Conservation (phyloP, 2,329 filamentous ascomycete species). For the Colletotrichum sp. region DNA sequence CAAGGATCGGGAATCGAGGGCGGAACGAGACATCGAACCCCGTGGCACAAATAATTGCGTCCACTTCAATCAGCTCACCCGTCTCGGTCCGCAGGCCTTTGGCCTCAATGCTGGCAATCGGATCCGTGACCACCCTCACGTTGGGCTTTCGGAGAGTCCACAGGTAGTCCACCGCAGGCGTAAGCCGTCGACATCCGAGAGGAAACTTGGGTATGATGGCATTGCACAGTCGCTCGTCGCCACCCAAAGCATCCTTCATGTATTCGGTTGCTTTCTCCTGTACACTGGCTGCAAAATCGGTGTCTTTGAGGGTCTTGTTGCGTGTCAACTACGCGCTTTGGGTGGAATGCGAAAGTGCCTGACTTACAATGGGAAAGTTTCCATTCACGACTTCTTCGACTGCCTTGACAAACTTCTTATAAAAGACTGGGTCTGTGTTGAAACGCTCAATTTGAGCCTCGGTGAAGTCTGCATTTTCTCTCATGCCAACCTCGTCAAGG, state of each 20-base stretch:
- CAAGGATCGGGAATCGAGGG: slow-evolving; percentile 29
- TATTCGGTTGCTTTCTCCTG: slow-evolving; percentile 3
- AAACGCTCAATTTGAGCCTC: slow-evolving; percentile 50
- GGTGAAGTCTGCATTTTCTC: slow-evolving; percentile 23
- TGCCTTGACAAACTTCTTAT: slow-evolving; percentile 49
- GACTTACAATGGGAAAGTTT: slow-evolving; percentile 45
- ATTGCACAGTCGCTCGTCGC: slow-evolving; percentile 18
- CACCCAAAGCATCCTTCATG: slow-evolving; percentile 28
- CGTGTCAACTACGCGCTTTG: slow-evolving; percentile 31
- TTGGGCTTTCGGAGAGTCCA: slow-evolving; percentile 24
- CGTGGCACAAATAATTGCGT: slow-evolving; percentile 21
- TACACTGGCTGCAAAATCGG: not conserved
- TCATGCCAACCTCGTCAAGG: slow-evolving; percentile 23
- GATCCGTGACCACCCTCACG: slow-evolving; percentile 28
- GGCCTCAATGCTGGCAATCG: slow-evolving; percentile 13
- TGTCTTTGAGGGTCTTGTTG: not conserved
- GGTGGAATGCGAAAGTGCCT: slow-evolving; percentile 39
- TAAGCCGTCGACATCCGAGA: slow-evolving; percentile 24
- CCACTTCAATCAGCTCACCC: slow-evolving; percentile 12
- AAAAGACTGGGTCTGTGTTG: slow-evolving; percentile 48
- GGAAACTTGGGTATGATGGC: slow-evolving; percentile 25
- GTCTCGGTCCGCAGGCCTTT: slow-evolving; percentile 11
- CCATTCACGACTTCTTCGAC: slow-evolving; percentile 51
- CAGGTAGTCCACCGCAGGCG: slow-evolving; percentile 23
- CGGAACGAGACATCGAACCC: slow-evolving; percentile 30